phyloP scores from a whole-genome alignment of 305 asterid genomes.

The Fraxinus greggii region DNA sequence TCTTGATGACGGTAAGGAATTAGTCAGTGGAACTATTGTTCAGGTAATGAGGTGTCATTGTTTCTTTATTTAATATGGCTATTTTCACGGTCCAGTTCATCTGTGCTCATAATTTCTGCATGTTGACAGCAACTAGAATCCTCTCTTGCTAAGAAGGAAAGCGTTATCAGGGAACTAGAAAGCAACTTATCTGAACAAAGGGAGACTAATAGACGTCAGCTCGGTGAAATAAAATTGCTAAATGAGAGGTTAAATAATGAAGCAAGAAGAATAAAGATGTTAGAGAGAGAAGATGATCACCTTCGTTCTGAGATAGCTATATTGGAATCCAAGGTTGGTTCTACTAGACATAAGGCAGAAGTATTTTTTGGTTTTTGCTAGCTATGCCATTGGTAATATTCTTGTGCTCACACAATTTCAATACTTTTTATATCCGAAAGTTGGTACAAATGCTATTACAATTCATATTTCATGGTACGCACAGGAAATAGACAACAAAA shows the following conservation, averaged over 20 bases:
- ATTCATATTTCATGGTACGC: constrained; percentile 5
- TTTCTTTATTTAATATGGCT: neutral
- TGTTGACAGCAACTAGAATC: constrained; percentile 76
- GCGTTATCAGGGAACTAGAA: constrained; percentile 64
- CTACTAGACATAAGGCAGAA: constrained; percentile 13
- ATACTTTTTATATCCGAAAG: constrained; percentile 6
- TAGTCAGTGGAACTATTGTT: constrained; percentile 45
- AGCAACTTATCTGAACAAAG: constrained; percentile 58
- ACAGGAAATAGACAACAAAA: neutral
- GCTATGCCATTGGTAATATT: neutral
- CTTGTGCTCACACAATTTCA: constrained; percentile 13
- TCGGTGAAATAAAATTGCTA: constrained; percentile 71
- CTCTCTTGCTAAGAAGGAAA: constrained; percentile 71
- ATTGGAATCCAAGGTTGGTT: constrained; percentile 92
- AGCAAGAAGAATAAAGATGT: constrained; percentile 74
- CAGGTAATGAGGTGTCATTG: constrained; percentile 42
- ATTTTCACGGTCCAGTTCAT: constrained; percentile 19
- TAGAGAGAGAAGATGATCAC: constrained; percentile 89
- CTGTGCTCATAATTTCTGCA: constrained; percentile 28
- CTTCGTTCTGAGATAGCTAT: constrained; percentile 83
- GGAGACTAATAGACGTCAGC: constrained; percentile 55
- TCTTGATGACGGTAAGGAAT: constrained; percentile 54
- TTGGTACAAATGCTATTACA: constrained; percentile 7
- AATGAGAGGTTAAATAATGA: constrained; percentile 75
- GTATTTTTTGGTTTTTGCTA: constrained; percentile 16